Conservation (phyloP, 495 filamentous ascomycete genomes). For the Hypoxylon subgilvum region DNA sequence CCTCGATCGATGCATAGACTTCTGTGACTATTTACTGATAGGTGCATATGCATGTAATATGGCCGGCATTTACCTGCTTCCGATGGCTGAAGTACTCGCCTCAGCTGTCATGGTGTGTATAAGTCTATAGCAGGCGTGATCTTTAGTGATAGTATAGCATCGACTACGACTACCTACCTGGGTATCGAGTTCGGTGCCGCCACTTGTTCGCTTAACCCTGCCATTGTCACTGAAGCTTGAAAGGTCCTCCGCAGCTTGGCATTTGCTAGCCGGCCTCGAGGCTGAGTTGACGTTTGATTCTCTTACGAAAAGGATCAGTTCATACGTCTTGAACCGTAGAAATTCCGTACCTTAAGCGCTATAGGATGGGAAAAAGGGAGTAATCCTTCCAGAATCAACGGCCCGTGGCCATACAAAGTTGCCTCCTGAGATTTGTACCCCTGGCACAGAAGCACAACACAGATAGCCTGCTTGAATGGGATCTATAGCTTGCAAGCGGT, state of each 20-base stretch:
- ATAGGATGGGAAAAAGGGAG: background rate
- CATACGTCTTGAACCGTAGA: background rate
- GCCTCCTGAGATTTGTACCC: background rate
- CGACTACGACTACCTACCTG: too few species aligned
- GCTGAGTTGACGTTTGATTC: background rate
- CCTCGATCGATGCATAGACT: too few species aligned
- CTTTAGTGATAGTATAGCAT: too few species aligned
- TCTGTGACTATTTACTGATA: too few species aligned
- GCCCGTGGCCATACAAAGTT: background rate
- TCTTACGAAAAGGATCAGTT: too few species aligned
- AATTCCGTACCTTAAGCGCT: background rate
- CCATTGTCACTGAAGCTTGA: background rate
- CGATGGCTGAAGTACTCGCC: background rate
- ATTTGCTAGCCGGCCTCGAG: background rate
- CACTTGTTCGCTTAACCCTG: background rate
- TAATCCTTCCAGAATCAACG: background rate
- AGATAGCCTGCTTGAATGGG: slow-evolving; percentile 1
- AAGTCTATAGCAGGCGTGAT: background rate
- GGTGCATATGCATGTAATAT: background rate
- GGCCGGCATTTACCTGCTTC: background rate
- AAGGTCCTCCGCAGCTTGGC: background rate
- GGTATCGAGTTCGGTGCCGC: background rate
- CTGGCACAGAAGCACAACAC: too few species aligned
- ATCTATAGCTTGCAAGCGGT: background rate
- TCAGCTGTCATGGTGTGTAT: background rate